A percentile compares a stretch with the other conserved stretches of the same genome.
Evolutionary conservation across 495 filamentous ascomycete species (phyloP).

Genomic region (Alectoria sarmentosa): DNA sequence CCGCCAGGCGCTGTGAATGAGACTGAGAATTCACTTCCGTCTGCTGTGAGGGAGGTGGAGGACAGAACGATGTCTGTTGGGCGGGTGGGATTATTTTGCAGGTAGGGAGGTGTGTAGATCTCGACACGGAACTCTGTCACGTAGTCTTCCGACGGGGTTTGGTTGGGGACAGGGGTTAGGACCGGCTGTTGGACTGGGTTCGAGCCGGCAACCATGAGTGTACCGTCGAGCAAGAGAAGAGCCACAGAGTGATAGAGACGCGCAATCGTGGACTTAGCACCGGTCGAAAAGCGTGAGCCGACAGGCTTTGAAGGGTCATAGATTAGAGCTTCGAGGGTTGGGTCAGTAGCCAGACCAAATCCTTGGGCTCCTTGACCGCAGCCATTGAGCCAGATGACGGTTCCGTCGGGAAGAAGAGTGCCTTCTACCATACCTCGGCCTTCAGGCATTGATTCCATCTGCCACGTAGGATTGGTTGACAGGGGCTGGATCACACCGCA

Average conservation of each 20-base stretch:
- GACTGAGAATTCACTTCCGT: slow-evolving; percentile 41
- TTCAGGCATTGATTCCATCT: slow-evolving; percentile 57
- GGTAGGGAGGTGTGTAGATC: slow-evolving; percentile 54
- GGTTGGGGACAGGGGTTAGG: slow-evolving; percentile 29
- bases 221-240: slow-evolving; percentile 50
- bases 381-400: slow-evolving; percentile 54
- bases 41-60: slow-evolving; percentile 34
- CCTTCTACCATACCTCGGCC: slow-evolving; percentile 57
- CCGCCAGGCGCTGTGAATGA: slow-evolving; percentile 38
- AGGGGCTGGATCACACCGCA: slow-evolving; percentile 54
- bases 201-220: slow-evolving; percentile 49
- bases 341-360: slow-evolving; percentile 46
- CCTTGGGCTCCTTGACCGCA: slow-evolving; percentile 51
- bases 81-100: slow-evolving; percentile 45
- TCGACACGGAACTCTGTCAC: slow-evolving; percentile 55
- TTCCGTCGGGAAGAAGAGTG: slow-evolving; percentile 53
- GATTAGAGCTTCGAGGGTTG: slow-evolving; percentile 50
- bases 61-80: slow-evolving; percentile 42
- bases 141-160: slow-evolving; percentile 35
- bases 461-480: slow-evolving; percentile 44
- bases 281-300: slow-evolving; percentile 47
- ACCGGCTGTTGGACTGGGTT: slow-evolving; percentile 54
- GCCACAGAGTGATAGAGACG: slow-evolving; percentile 54
- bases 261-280: slow-evolving; percentile 42
- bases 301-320: slow-evolving; percentile 46